Percentiles rank a stretch among this genome's conserved stretches.
Evolutionary conservation across 2,329 filamentous ascomycete genomes (phyloP).

Genomic region (Penicillium sp.): DNA sequence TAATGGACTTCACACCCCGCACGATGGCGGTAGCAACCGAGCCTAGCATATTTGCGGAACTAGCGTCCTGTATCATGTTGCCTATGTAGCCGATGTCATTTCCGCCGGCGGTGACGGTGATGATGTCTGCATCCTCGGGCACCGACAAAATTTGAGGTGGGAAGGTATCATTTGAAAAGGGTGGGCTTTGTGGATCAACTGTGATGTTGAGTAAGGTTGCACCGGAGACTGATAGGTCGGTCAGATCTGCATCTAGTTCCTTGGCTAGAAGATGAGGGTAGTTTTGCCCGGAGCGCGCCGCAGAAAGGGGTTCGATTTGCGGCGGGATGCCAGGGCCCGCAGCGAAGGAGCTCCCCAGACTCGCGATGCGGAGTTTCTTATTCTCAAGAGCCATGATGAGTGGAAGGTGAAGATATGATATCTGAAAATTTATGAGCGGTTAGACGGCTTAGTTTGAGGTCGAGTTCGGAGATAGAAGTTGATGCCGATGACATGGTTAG

Average conservation of each 20-base stretch:
- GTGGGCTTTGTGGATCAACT: slow-evolving; percentile 5
- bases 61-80: slow-evolving; percentile 13
- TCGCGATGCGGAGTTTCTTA: slow-evolving; percentile 12
- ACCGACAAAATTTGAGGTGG: slow-evolving; percentile 11
- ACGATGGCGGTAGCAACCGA: background rate
- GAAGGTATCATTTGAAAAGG: slow-evolving; percentile 1
- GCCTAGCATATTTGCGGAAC: background rate
- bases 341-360: slow-evolving; percentile 18
- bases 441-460: background rate
- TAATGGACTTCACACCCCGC: background rate
- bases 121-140: slow-evolving; percentile 12
- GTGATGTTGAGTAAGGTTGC: slow-evolving; percentile 19
- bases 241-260: slow-evolving; percentile 13
- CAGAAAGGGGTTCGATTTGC: slow-evolving; percentile 11
- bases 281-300: slow-evolving; percentile 16
- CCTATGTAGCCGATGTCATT: slow-evolving; percentile 20
- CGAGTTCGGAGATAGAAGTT: background rate
- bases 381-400: background rate
- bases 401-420: too few species aligned
- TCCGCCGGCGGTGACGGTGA: slow-evolving; percentile 17
- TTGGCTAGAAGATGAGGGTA: slow-evolving; percentile 15
- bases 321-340: slow-evolving; percentile 17
- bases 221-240: slow-evolving; percentile 14
- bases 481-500: background rate
- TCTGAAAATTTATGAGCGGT: background rate